Conservation (phyloP, 768 basidiomycete genomes). For the Boletellus ananiceps region DNA sequence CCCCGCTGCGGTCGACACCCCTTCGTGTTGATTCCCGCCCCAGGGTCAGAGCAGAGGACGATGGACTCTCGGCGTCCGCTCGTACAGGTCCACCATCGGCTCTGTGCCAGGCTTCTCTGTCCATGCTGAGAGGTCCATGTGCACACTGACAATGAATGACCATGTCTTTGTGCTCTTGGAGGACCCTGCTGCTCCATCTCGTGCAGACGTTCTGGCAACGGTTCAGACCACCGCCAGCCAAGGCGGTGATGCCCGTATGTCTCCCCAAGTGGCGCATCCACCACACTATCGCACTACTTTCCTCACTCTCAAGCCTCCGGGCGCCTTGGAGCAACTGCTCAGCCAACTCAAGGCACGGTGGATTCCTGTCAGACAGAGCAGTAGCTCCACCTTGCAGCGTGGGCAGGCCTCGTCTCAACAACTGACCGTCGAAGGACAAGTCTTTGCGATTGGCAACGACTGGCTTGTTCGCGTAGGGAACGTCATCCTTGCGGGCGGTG, state of each 20-base stretch:
- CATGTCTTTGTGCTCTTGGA: slow-evolving; percentile 78
- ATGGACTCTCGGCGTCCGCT: slow-evolving; percentile 68
- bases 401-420: slow-evolving; percentile 55
- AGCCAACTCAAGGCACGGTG: slow-evolving; percentile 72
- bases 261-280: slow-evolving; percentile 25
- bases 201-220: slow-evolving; percentile 47
- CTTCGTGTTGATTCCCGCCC: slow-evolving; percentile 14
- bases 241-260: slow-evolving; percentile 9
- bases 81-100: slow-evolving; percentile 71
- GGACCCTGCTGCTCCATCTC: slow-evolving; percentile 66
- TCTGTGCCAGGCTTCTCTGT: slow-evolving; percentile 48
- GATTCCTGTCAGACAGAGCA: slow-evolving; percentile 60
- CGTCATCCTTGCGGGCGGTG: slow-evolving; percentile 69
- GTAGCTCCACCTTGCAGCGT: slow-evolving; percentile 36
- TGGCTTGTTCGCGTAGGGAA: slow-evolving; percentile 81
- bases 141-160: slow-evolving; percentile 72
- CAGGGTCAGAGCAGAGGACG: slow-evolving; percentile 59
- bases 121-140: slow-evolving; percentile 65
- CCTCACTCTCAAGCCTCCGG: slow-evolving; percentile 68
- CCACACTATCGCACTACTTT: slow-evolving; percentile 73
- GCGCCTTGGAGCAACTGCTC: slow-evolving; percentile 70
- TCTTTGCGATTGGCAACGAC: slow-evolving; percentile 75
- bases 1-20: slow-evolving; percentile 10
- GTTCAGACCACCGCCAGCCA: slow-evolving; percentile 38
- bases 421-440: slow-evolving; percentile 64